Percentiles rank a stretch among this genome's conserved stretches.
Conservation (phyloP, 129 eudicot species). For the Tagetes patula region DNA sequence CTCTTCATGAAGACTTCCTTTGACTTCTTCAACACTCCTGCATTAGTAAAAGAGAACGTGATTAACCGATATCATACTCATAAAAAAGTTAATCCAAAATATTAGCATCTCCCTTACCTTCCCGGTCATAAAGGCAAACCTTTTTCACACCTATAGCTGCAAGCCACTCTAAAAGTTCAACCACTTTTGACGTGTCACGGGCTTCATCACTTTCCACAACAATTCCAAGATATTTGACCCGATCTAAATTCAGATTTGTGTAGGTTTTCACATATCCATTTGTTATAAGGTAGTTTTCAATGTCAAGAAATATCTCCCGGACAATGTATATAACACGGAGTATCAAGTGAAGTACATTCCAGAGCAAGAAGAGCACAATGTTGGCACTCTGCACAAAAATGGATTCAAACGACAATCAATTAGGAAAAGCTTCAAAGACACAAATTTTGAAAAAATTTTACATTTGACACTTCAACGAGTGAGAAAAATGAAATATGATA, state of each 20-base stretch:
- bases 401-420: constrained; percentile 15
- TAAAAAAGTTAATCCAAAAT: neutral
- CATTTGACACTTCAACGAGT: too few relatives aligned
- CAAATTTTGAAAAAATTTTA: neutral
- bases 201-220: constrained; percentile 92
- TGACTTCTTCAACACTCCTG: constrained; percentile 84
- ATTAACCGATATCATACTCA: neutral
- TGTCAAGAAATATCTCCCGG: constrained; percentile 34
- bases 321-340: constrained; percentile 49
- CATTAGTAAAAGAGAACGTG: constrained; percentile 21
- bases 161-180: constrained; percentile 70
- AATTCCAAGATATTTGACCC: constrained; percentile 69
- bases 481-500: neutral
- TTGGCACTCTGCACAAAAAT: constrained; percentile 45
- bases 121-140: constrained; percentile 79
- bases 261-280: constrained; percentile 50
- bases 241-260: constrained; percentile 44
- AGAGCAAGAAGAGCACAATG: constrained; percentile 43
- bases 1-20: constrained; percentile 47
- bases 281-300: constrained; percentile 65
- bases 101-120: constrained; percentile 50
- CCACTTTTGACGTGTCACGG: constrained; percentile 49
- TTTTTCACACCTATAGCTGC: constrained; percentile 62
- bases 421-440: neutral
- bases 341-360: constrained; percentile 57